phyloP scores from a whole-genome alignment of 129 eudicot genomes.

The Flaveria sonorensis region DNA sequence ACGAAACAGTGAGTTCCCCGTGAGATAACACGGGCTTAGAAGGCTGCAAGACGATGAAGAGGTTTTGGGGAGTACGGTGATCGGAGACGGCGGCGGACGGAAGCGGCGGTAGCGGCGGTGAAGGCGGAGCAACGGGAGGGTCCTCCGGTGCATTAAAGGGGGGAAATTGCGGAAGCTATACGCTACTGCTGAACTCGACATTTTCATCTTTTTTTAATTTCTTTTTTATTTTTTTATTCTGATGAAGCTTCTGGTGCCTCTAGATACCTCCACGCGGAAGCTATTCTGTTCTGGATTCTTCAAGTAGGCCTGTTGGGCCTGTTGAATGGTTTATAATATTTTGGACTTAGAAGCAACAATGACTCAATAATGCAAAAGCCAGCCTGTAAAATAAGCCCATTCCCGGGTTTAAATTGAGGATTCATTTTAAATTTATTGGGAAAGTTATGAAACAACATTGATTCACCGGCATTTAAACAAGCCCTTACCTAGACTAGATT shows the following conservation, averaged over 20 bases:
- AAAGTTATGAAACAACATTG: too few species aligned
- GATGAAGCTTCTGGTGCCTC: constrained; percentile 27
- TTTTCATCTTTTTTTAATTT: constrained; percentile 23
- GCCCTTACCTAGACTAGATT: too few species aligned
- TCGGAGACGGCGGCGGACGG: constrained; percentile 30
- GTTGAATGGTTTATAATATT: too few species aligned
- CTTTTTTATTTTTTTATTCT: constrained; percentile 9
- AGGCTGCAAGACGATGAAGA: constrained; percentile 25
- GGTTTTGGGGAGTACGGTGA: constrained; percentile 20
- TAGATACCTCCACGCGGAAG: constrained; percentile 29
- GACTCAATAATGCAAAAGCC: too few species aligned
- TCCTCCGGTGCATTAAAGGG: constrained; percentile 42
- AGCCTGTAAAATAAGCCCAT: too few species aligned
- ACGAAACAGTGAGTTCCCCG: constrained; percentile 59
- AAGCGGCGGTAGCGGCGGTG: constrained; percentile 28
- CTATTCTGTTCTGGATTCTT: too few species aligned
- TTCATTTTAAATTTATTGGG: too few species aligned
- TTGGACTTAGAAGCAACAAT: too few species aligned
- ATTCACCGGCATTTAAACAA: too few species aligned
- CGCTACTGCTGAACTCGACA: constrained; percentile 49
- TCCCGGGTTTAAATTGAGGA: too few species aligned
- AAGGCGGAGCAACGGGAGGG: constrained; percentile 23
- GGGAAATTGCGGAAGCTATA: constrained; percentile 62
- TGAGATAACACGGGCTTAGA: constrained; percentile 28
- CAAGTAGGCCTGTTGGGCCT: neutral